Evolutionary conservation across 306 rosid species (phyloP).

Genomic region (Prunus persica): Prunus_persica_NCBIv2 NC_034014.1:30678501-30679000

Average conservation of each 20-base stretch:
- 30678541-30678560: slow-evolving; percentile 62
- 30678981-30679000: neutral
- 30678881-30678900: neutral
- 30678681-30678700: slow-evolving; percentile 67
- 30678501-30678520: slow-evolving; percentile 69
- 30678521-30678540: slow-evolving; percentile 70
- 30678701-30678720: slow-evolving; percentile 80
- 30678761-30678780: slow-evolving; percentile 78
- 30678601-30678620: slow-evolving; percentile 78
- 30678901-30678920: neutral
- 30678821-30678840: slow-evolving; percentile 68
- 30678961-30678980: neutral
- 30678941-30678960: neutral
- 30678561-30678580: slow-evolving; percentile 53
- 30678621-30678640: slow-evolving; percentile 65
- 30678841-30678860: slow-evolving; percentile 22
- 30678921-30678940: neutral
- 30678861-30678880: neutral
- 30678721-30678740: slow-evolving; percentile 76
- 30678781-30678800: slow-evolving; percentile 63
- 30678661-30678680: slow-evolving; percentile 55
- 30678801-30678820: slow-evolving; percentile 71
- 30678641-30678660: slow-evolving; percentile 71
- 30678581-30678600: slow-evolving; percentile 71
- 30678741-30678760: slow-evolving; percentile 63